Evolutionary conservation across 2,329 filamentous ascomycete genomes (phyloP).

Genomic region (Phyllosticta citriasiana): DNA sequence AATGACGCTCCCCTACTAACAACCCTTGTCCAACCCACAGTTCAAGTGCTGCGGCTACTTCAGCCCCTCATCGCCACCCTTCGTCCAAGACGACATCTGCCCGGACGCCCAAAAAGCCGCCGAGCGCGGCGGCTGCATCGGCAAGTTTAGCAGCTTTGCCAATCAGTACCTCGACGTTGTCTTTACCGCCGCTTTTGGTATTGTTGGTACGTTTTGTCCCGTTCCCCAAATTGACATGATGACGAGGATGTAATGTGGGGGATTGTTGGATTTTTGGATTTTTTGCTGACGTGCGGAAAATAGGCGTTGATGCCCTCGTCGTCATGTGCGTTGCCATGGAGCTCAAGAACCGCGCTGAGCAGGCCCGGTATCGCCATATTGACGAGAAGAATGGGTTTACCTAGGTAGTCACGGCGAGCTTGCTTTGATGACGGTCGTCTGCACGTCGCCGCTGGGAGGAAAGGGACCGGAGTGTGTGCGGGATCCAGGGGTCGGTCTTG

Average conservation of each 20-base stretch:
- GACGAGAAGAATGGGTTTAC: conserved; percentile 56
- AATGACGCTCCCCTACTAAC: background rate
- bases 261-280: background rate
- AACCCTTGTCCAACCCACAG: conserved; percentile 29
- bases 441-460: too few relatives aligned
- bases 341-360: conserved; percentile 71
- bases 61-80: conserved; percentile 58
- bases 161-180: conserved; percentile 65
- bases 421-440: too few relatives aligned
- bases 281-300: background rate
- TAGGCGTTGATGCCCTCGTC: conserved; percentile 47
- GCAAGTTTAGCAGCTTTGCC: conserved; percentile 56
- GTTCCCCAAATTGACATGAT: background rate
- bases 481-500: too few relatives aligned
- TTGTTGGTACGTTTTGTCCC: conserved; percentile 48
- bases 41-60: conserved; percentile 74
- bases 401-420: too few relatives aligned
- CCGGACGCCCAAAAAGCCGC: conserved; percentile 61
- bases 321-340: conserved; percentile 64
- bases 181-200: conserved; percentile 71
- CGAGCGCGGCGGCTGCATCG: conserved; percentile 58
- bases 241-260: too few relatives aligned
- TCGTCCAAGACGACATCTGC: conserved; percentile 59
- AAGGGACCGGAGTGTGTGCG: too few relatives aligned
- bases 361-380: conserved; percentile 67